Evolutionary conservation across 257 asterid genomes (phyloP).

Genomic region (Capsicum rhomboideum): DNA sequence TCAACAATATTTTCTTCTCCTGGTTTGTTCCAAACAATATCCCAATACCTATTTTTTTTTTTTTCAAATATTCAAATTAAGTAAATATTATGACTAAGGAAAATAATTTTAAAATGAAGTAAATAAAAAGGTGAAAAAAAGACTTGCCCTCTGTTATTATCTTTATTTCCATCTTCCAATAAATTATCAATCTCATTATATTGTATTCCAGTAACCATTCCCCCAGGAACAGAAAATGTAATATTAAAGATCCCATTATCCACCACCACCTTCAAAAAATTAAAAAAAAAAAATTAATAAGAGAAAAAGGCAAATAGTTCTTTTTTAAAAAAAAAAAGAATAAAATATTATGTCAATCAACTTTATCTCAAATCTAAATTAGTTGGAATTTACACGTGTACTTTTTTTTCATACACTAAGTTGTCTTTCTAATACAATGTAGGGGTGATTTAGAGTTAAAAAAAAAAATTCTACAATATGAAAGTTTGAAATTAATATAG

Average conservation of each 20-base stretch:
- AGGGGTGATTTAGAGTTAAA: neutral
- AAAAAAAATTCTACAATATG: neutral
- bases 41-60: slow-evolving; percentile 64
- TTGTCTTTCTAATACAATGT: neutral
- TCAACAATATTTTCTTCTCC: slow-evolving; percentile 20
- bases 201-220: slow-evolving; percentile 44
- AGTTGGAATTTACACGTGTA: neutral
- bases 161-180: slow-evolving; percentile 30
- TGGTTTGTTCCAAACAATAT: slow-evolving; percentile 53
- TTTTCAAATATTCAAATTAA: neutral
- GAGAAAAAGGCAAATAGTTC: neutral
- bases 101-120: neutral
- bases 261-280: slow-evolving; percentile 42
- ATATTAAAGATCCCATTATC: slow-evolving; percentile 55
- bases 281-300: neutral
- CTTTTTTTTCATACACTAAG: neutral
- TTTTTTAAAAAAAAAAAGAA: neutral
- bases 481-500: neutral
- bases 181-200: slow-evolving; percentile 60
- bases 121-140: neutral
- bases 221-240: slow-evolving; percentile 51
- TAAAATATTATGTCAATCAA: neutral
- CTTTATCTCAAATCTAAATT: neutral
- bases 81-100: neutral
- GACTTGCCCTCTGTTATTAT: slow-evolving; percentile 51